A percentile compares a stretch with the other conserved stretches of the same genome.
Conservation (phyloP, 768 basidiomycete species). For the Strobilomyces dryophilus region DNA sequence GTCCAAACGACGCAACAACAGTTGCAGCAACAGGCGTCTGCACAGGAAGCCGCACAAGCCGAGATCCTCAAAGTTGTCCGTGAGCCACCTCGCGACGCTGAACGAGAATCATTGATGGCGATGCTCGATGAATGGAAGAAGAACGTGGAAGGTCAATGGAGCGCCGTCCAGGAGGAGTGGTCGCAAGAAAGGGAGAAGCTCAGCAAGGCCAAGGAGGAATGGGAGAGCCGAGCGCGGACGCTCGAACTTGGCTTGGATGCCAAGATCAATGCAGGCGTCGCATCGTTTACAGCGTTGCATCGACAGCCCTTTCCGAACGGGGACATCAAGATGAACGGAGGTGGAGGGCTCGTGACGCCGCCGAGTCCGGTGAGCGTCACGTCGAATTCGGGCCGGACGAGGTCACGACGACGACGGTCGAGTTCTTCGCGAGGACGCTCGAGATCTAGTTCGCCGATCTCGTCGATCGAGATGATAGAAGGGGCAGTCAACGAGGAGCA, state of each 20-base stretch:
- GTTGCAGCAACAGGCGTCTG: slow-evolving; percentile 34
- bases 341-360: slow-evolving; percentile 64
- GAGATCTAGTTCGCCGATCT: slow-evolving; percentile 33
- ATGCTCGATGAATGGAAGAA: slow-evolving; percentile 73
- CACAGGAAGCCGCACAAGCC: slow-evolving; percentile 34
- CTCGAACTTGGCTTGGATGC: slow-evolving; percentile 54
- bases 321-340: slow-evolving; percentile 27
- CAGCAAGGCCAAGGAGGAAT: slow-evolving; percentile 70
- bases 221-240: slow-evolving; percentile 58
- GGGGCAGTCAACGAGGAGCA: slow-evolving; percentile 20
- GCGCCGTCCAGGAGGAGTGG: slow-evolving; percentile 77
- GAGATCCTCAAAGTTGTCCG: slow-evolving; percentile 32
- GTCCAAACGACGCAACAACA: slow-evolving; percentile 48
- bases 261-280: slow-evolving; percentile 34
- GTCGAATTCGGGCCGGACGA: slow-evolving; percentile 49
- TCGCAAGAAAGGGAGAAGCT: slow-evolving; percentile 73
- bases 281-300: slow-evolving; percentile 29
- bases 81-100: slow-evolving; percentile 33
- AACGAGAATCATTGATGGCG: slow-evolving; percentile 47
- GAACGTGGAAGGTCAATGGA: slow-evolving; percentile 77
- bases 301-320: slow-evolving; percentile 35
- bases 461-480: slow-evolving; percentile 33
- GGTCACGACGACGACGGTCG: slow-evolving; percentile 40
- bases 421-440: slow-evolving; percentile 39
- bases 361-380: slow-evolving; percentile 72